Percentiles rank a stretch among this genome's conserved stretches.
These are phyloP conservation scores for Heterobasidion irregulare DNA, from an alignment of 1,284 basidiomycete species.

Conservation along the genomic window DNA sequence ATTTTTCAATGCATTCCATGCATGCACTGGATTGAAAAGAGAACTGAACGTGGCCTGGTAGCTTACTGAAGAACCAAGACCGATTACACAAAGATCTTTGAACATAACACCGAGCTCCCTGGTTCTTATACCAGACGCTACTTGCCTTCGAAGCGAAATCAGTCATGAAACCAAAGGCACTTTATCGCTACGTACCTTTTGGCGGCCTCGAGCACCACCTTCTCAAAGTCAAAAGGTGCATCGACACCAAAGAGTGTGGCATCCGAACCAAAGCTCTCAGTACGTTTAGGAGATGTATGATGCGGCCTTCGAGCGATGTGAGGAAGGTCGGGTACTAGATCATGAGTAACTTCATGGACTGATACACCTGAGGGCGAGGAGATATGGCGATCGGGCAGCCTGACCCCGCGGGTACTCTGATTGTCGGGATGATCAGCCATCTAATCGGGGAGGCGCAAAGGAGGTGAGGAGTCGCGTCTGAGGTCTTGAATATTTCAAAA, in stretches of 20 bases:
- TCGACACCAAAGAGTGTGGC: background rate
- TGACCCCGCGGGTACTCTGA: too few species aligned
- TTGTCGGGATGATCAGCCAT: too few species aligned
- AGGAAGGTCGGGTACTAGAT: too few species aligned
- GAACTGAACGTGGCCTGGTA: slow-evolving; percentile 21
- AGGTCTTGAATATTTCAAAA: too few species aligned
- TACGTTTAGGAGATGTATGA: too few species aligned
- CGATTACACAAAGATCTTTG: slow-evolving; percentile 25
- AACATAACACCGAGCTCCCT: slow-evolving; percentile 29
- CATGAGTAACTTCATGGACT: too few species aligned
- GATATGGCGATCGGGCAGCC: too few species aligned
- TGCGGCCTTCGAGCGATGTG: too few species aligned
- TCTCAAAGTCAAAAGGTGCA: slow-evolving; percentile 22
- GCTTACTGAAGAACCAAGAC: slow-evolving; percentile 17
- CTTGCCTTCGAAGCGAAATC: background rate
- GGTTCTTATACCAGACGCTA: slow-evolving; percentile 17
- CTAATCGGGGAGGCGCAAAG: too few species aligned
- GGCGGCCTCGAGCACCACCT: slow-evolving; percentile 17
- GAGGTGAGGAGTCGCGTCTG: too few species aligned
- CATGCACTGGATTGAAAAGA: slow-evolving; percentile 25
- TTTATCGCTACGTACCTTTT: slow-evolving; percentile 14
- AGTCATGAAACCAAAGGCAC: background rate
- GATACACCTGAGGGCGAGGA: too few species aligned
- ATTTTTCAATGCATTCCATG: slow-evolving; percentile 18
- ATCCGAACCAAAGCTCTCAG: background rate